phyloP scores from a whole-genome alignment of 2,329 filamentous ascomycete species.

The Emydomyces testavorans region DNA sequence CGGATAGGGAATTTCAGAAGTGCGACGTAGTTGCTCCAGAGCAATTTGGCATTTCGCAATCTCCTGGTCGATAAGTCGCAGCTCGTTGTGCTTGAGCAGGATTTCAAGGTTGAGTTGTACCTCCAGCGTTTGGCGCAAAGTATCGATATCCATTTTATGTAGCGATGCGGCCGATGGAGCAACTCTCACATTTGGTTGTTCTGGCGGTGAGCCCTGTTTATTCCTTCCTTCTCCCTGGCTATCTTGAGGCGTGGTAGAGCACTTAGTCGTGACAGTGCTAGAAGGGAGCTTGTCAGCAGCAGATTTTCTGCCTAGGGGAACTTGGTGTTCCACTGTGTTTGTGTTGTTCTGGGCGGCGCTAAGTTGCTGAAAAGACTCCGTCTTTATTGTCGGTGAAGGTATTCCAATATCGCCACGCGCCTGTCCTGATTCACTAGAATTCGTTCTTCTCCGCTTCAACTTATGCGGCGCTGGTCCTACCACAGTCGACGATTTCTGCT shows the following conservation, averaged over 20 bases:
- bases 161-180: neutral
- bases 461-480: constrained; percentile 29
- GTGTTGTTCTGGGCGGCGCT: neutral
- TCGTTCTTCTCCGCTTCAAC: constrained; percentile 49
- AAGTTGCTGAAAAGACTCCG: neutral
- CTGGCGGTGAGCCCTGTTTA: neutral
- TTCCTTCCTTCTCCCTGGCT: neutral
- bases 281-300: neutral
- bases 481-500: constrained; percentile 25
- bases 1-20: constrained; percentile 83
- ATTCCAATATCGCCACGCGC: constrained; percentile 13
- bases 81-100: constrained; percentile 83
- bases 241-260: neutral
- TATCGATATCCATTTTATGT: constrained; percentile 29
- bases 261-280: neutral
- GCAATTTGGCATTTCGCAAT: constrained; percentile 89
- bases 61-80: constrained; percentile 90
- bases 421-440: constrained; percentile 35
- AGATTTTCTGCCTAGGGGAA: neutral
- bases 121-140: constrained; percentile 61
- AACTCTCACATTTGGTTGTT: neutral
- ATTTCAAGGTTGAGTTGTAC: constrained; percentile 87
- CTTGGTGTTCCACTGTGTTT: constrained; percentile 1
- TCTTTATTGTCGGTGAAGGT: constrained; percentile 1
- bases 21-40: constrained; percentile 84